Base-by-base conservation (phyloP, 202 grass and related monocot species). In the Schoenoplectus triqueter region DNA sequence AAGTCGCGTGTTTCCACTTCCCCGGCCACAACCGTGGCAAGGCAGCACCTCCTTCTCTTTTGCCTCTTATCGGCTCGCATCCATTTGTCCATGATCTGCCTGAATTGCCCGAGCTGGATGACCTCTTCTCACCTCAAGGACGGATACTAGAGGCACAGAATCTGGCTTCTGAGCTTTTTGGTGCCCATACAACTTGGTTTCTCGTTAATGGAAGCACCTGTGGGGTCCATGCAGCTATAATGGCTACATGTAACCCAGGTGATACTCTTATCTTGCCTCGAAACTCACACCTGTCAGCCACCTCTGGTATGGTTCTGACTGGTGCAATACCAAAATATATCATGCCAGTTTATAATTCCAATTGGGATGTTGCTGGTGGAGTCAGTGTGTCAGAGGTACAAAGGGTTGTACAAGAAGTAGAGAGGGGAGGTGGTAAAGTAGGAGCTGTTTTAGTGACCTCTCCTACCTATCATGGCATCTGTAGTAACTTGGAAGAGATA, bases 391-490 rank as follows among this genome's bases (percentile, higher is more conserved):
- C 74, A 39, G 91, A 93, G 87, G 88, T 98, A 10, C 87, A 88
- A 48, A 80, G 19, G 80, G 87, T 88, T 11, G 66, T 93, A 44
- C 74, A 90, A 83, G 89, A 98, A 10, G 68, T 98, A 50, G 83
- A 90, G 70, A 70, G 56, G 49, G 87, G 89, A 21, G 85, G 84
- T 2, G 85, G 83, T 82, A 88, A 67, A 73, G 42, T 94, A 90
- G 92, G 90, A 10, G 89, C 81, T 68, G 92, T 92, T 87, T 76
- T 98, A 66, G 84, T 98, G 66, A 93, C 92, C 45, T 93, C 95
- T 13, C 92, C 95, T 56, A 98, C 92, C 44, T 98, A 98, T 81
- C 92, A 93, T 84, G 92, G 92, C 13, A 85, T 98, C 86, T 98
- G 92, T 87, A 91, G 87, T 86, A 59, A 98, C 88, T 66, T 91